Evolutionary conservation across 345 rosid genomes (phyloP).

Genomic region (Syzygium aqueum): DNA sequence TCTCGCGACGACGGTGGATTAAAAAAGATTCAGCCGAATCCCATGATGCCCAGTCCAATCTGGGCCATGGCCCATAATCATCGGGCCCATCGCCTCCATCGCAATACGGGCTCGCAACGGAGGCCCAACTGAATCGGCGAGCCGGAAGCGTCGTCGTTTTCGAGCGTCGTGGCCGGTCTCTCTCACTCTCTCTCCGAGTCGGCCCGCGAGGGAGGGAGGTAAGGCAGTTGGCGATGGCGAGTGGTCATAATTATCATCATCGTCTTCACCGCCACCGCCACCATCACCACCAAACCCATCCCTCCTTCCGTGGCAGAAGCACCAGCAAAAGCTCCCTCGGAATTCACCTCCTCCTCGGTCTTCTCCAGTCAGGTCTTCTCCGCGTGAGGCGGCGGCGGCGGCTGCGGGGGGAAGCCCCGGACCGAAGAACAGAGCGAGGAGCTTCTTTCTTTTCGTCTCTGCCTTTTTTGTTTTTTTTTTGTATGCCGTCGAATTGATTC

Average conservation of each 20-base stretch:
- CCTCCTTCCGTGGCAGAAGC: neutral
- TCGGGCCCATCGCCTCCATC: neutral
- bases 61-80: neutral
- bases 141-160: neutral
- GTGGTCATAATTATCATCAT: neutral
- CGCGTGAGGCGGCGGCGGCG: neutral
- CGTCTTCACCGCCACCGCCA: neutral
- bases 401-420: neutral
- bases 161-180: neutral
- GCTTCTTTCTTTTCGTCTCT: neutral
- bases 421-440: neutral
- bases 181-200: neutral
- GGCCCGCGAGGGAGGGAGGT: neutral
- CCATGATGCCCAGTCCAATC: neutral
- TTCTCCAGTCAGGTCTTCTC: neutral
- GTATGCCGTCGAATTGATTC: neutral
- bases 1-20: neutral
- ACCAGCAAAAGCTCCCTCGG: neutral
- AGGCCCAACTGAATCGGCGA: neutral
- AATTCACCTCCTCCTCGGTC: no score
- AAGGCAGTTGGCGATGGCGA: neutral
- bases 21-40: neutral
- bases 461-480: no score
- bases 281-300: neutral
- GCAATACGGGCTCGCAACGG: neutral